These are phyloP conservation scores for Clavispora asparagi DNA, from an alignment of 805 yeast genomes.

Conservation along the genomic window DNA sequence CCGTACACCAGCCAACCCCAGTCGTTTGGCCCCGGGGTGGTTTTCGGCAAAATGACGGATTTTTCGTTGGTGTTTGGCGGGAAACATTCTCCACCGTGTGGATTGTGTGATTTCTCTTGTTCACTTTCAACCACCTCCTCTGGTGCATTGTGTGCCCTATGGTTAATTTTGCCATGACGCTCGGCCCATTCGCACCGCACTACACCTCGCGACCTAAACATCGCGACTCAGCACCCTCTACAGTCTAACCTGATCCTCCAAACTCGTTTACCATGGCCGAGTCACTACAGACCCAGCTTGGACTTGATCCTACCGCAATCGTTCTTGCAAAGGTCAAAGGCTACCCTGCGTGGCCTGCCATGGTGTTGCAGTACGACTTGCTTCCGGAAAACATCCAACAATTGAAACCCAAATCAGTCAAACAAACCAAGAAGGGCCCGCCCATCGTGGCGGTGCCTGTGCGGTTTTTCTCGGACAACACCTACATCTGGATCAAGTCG, in stretches of 20 bases:
- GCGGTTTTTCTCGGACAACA: constrained; percentile 67
- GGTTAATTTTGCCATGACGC: too few species aligned
- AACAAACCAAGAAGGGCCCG: constrained; percentile 16
- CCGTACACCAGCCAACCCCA: neutral
- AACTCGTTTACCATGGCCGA: neutral
- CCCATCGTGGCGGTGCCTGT: constrained; percentile 39
- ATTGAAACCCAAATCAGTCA: constrained; percentile 45
- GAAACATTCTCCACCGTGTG: too few species aligned
- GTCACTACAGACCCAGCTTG: constrained; percentile 8
- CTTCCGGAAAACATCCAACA: constrained; percentile 53
- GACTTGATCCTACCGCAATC: constrained; percentile 12
- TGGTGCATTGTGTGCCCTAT: too few species aligned
- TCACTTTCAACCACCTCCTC: too few species aligned
- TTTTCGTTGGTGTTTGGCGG: neutral
- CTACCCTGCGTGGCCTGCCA: constrained; percentile 88
- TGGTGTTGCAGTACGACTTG: constrained; percentile 57
- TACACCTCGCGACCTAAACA: too few species aligned
- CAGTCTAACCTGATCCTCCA: too few species aligned
- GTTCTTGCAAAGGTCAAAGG: constrained; percentile 80
- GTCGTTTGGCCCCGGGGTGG: neutral
- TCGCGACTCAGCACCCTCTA: neutral
- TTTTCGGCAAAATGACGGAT: neutral
- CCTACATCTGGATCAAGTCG: constrained; percentile 60
- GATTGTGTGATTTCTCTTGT: too few species aligned
- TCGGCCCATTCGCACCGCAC: too few species aligned